These are phyloP conservation scores for Penicillium sp. DNA, from an alignment of 2,329 filamentous ascomycete genomes.

Conservation along the genomic window DNA sequence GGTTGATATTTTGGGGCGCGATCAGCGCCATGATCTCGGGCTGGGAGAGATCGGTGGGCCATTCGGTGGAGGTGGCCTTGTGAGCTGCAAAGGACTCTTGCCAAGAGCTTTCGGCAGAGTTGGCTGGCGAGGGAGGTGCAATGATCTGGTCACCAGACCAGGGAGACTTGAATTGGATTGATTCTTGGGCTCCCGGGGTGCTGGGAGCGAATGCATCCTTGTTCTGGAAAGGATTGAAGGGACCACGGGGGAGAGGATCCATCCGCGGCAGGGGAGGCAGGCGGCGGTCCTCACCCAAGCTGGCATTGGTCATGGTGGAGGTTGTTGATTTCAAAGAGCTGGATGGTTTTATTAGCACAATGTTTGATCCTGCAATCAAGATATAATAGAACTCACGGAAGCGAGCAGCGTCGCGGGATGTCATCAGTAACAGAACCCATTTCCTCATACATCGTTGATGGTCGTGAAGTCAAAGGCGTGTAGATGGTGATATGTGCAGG, in stretches of 20 bases:
- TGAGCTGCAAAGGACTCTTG: conserved; percentile 41
- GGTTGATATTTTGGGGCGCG: conserved; percentile 45
- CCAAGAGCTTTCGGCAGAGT: conserved; percentile 46
- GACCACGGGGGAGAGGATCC: conserved; percentile 46
- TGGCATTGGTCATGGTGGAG: conserved; percentile 29
- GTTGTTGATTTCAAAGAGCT: conserved; percentile 31
- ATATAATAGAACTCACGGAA: conserved; percentile 39
- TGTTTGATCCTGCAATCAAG: background rate
- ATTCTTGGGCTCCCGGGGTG: conserved; percentile 43
- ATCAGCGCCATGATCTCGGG: conserved; percentile 44
- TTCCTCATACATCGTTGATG: conserved; percentile 40
- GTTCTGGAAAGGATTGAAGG: conserved; percentile 45
- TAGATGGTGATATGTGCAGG: conserved; percentile 22
- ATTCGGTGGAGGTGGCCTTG: conserved; percentile 37
- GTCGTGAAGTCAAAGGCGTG: conserved; percentile 19
- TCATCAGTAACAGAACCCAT: conserved; percentile 39
- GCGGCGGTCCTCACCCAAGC: conserved; percentile 44
- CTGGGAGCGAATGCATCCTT: conserved; percentile 39
- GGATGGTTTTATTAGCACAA: background rate
- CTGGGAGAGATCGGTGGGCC: conserved; percentile 43
- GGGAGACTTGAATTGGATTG: conserved; percentile 42
- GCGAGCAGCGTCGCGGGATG: conserved; percentile 40
- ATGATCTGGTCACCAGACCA: conserved; percentile 41
- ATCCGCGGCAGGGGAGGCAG: conserved; percentile 47
- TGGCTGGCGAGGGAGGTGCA: conserved; percentile 47